Evolutionary conservation across 345 rosid genomes (phyloP).

Genomic region (Eucalyptus cloeziana): DNA sequence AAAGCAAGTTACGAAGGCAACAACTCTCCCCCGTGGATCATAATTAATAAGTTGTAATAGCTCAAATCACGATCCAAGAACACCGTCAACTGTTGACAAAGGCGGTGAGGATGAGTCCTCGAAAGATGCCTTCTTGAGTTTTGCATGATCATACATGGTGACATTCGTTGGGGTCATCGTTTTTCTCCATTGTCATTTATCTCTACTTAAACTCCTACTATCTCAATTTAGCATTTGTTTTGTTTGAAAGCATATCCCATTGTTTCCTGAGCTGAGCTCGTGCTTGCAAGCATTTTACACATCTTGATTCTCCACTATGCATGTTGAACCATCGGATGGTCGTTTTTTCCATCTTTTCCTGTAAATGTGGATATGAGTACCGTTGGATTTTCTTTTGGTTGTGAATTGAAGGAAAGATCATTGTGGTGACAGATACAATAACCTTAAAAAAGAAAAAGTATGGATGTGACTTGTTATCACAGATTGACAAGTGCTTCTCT

Average conservation of each 20-base stretch:
- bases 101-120: neutral
- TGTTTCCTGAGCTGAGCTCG: neutral
- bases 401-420: neutral
- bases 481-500: too few species aligned
- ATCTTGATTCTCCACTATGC: slow-evolving; percentile 44
- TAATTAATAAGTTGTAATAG: neutral
- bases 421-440: neutral
- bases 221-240: neutral
- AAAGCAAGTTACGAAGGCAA: neutral
- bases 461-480: too few species aligned
- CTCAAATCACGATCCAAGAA: neutral
- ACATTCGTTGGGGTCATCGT: neutral
- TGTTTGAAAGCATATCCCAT: neutral
- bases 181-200: neutral
- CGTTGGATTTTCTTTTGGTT: neutral
- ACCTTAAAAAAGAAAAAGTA: neutral
- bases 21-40: neutral
- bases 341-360: neutral
- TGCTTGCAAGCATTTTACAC: slow-evolving; percentile 3
- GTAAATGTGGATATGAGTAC: neutral
- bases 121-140: neutral
- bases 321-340: slow-evolving; percentile 17
- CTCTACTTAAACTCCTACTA: neutral
- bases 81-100: neutral
- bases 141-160: neutral